Evolutionary conservation across 495 filamentous ascomycete species (phyloP).

Genomic region (Penicillium psychrofluorescens): DNA sequence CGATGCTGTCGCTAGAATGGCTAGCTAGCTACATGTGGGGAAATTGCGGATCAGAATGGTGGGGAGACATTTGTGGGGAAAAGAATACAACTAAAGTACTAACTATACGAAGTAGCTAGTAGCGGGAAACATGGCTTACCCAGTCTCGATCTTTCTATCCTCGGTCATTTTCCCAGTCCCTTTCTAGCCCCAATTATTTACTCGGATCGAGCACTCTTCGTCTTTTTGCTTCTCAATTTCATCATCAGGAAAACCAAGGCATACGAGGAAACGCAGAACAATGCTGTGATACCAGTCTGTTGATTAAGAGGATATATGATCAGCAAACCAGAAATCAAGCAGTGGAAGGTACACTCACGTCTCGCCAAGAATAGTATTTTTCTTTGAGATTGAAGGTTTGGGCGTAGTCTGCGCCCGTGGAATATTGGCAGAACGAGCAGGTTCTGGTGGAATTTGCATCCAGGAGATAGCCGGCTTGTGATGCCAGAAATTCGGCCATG

Average conservation of each 20-base stretch:
- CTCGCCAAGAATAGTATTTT: constrained; percentile 38
- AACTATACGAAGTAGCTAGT: no score
- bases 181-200: neutral
- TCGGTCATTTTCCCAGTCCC: neutral
- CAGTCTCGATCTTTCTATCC: no score
- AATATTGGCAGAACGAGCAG: constrained; percentile 58
- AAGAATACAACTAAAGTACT: no score
- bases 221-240: constrained; percentile 39
- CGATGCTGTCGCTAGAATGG: no score
- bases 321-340: no score
- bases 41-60: no score
- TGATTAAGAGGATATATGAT: no score
- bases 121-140: no score
- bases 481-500: constrained; percentile 44
- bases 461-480: constrained; percentile 50
- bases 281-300: constrained; percentile 33
- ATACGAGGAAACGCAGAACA: constrained; percentile 36
- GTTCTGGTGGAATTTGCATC: constrained; percentile 42
- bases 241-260: constrained; percentile 35
- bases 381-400: constrained; percentile 30
- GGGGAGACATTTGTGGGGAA: no score
- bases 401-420: constrained; percentile 30
- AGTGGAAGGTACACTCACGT: constrained; percentile 16
- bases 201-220: constrained; percentile 27
- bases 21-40: no score